Evolutionary conservation across 768 basidiomycete genomes (phyloP).

Genomic region (Lentinula aciculospora): DNA sequence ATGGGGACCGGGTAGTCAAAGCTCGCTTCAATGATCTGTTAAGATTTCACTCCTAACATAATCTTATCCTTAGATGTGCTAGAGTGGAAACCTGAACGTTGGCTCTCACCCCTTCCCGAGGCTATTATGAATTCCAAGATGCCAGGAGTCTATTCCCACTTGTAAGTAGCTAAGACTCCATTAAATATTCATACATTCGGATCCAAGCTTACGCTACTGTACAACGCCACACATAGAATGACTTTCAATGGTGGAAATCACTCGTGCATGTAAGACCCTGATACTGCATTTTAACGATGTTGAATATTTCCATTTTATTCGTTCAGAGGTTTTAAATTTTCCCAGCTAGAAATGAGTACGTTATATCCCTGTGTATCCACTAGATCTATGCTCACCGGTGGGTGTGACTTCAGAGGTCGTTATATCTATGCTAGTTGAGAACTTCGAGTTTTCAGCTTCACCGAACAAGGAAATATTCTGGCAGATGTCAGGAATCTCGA

Average conservation of each 20-base stretch:
- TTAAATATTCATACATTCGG: background rate
- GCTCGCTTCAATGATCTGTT: too few species aligned
- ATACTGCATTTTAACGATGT: too few species aligned
- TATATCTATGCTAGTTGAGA: background rate
- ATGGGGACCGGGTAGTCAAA: slow-evolving; percentile 31
- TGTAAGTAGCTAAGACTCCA: slow-evolving; percentile 23
- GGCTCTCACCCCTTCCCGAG: slow-evolving; percentile 34
- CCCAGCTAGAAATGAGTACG: slow-evolving; percentile 8
- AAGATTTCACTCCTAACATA: background rate
- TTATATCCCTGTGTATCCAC: background rate
- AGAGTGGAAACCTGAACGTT: slow-evolving; percentile 50
- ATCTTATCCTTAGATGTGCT: slow-evolving; percentile 22
- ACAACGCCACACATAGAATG: background rate
- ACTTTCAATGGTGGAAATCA: slow-evolving; percentile 5
- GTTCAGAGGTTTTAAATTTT: slow-evolving; percentile 7
- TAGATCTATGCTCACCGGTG: background rate
- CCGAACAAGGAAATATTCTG: slow-evolving; percentile 2
- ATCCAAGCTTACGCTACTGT: background rate
- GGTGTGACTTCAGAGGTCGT: slow-evolving; percentile 3
- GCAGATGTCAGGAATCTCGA: background rate
- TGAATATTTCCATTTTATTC: background rate
- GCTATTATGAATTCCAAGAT: slow-evolving; percentile 28
- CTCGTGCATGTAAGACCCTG: slow-evolving; percentile 2
- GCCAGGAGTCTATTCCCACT: slow-evolving; percentile 39
- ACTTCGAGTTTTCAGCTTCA: slow-evolving; percentile 3